phyloP scores from a whole-genome alignment of 306 rosid species.

The Cercis canadensis region DNA sequence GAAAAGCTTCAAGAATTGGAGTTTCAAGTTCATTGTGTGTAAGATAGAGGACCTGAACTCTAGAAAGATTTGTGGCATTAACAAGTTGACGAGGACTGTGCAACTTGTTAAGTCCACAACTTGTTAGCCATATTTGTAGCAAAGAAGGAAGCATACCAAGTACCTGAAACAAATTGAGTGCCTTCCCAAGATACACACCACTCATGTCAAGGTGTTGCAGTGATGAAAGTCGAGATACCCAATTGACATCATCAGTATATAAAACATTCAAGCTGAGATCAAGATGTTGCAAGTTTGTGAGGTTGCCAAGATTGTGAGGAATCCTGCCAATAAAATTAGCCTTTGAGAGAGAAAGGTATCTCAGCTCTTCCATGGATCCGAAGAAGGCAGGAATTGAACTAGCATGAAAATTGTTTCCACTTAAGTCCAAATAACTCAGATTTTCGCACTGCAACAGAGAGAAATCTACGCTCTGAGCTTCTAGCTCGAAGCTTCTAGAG shows the following conservation, averaged over 20 bases:
- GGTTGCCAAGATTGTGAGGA: constrained; percentile 1
- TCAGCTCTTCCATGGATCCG: background rate
- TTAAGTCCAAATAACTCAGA: background rate
- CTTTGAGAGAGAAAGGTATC: background rate
- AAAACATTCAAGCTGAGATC: background rate
- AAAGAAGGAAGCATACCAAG: background rate
- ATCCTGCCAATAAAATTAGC: background rate
- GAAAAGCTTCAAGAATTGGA: background rate
- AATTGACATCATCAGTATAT: background rate
- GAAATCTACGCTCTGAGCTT: background rate
- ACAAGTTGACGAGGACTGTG: too few relatives aligned
- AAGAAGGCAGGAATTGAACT: background rate
- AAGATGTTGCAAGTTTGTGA: constrained; percentile 14
- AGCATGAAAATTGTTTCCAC: background rate
- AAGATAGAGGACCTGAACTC: background rate
- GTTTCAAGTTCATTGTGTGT: background rate
- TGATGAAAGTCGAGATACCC: background rate
- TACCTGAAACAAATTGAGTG: background rate
- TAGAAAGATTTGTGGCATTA: background rate
- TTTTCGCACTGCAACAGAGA: background rate
- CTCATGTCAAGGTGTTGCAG: constrained; percentile 4
- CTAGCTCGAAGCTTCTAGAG: too few relatives aligned
- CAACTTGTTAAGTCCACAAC: too few relatives aligned
- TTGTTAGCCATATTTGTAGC: too few relatives aligned
- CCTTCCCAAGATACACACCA: background rate